phyloP scores from a whole-genome alignment of 148 eudicot genomes.

The Vaccinium myrtillus region DNA sequence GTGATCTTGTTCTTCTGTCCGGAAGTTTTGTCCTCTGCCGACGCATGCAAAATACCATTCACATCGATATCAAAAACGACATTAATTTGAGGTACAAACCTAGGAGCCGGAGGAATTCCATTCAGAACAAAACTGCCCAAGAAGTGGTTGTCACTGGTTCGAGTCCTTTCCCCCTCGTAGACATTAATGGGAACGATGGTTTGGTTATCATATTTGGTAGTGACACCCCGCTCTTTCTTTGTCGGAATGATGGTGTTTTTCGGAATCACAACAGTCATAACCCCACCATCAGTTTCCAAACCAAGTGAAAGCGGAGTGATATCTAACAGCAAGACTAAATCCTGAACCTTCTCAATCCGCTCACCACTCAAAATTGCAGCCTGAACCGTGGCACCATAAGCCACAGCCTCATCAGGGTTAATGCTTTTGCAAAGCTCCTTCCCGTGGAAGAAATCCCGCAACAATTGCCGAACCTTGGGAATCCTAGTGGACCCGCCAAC shows the following conservation, averaged over 20 bases:
- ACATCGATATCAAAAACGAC: conserved; percentile 19
- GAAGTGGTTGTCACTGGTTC: too few relatives aligned
- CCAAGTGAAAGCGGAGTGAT: neutral
- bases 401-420: conserved; percentile 1
- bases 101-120: conserved; percentile 20
- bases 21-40: conserved; percentile 18
- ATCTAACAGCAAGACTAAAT: neutral
- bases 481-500: conserved; percentile 5
- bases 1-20: conserved; percentile 22
- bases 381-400: neutral
- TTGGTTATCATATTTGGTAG: too few relatives aligned
- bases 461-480: neutral
- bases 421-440: conserved; percentile 1
- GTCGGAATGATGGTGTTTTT: neutral
- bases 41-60: conserved; percentile 17
- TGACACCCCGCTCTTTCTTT: too few relatives aligned
- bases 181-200: too few relatives aligned
- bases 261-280: neutral
- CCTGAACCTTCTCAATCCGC: neutral
- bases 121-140: too few relatives aligned
- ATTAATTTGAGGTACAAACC: conserved; percentile 14
- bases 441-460: conserved; percentile 7
- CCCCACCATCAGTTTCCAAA: neutral
- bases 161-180: too few relatives aligned
- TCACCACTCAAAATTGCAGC: conserved; percentile 7